Evolutionary conservation across 768 basidiomycete species (phyloP), one percentile per base, ranked within the genome.

Genomic region (Leccinum pellstonianum): DNA sequence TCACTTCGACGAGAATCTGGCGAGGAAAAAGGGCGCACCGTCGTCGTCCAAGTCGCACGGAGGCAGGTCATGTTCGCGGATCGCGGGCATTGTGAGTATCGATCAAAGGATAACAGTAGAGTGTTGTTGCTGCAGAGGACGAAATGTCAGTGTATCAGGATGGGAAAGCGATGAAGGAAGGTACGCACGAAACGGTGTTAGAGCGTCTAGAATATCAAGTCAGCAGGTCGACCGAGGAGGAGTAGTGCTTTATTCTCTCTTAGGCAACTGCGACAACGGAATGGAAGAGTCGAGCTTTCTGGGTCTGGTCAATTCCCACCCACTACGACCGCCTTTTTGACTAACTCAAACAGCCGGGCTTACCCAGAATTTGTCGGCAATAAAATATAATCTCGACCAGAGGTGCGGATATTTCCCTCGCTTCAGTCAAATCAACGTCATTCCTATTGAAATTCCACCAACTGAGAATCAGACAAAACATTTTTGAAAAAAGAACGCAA

Each of bases 21-120:
- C 4, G 19, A 25, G 17, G 2, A 46, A 10, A 37, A 47, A 35
- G 21, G 15, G 55, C 71, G 43, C 55, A 78, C 77, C 76, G 53
- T 77, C 76, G 64, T 77, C 77, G 65, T 77, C 77, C 21, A 67
- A 38, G 59, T 66, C 64, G 65, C 66, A 67, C 52, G 61, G 63
- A 25, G 62, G 55, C 29, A 59, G 37, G 50, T 73, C 70, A 59
- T 68, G 60, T 64, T 68, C 73, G 63, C 43, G 68, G 55, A 72
- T 67, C 56, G 71, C 59, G 12, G 67, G 62, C 72, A 76, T 72
- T 14, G 49, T 29, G 61, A 27, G 7, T 8, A 52, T 53, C 9
- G 58, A 63, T 58, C 50, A 21, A 33, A 52, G 51, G 46, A 37
- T 55, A 7, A 17, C 27, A 14, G 15, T 25, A 14, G 58, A 51